These are phyloP conservation scores for Avena eriantha DNA, from an alignment of 176 grass and related monocot genomes.

Conservation along the genomic window DNA sequence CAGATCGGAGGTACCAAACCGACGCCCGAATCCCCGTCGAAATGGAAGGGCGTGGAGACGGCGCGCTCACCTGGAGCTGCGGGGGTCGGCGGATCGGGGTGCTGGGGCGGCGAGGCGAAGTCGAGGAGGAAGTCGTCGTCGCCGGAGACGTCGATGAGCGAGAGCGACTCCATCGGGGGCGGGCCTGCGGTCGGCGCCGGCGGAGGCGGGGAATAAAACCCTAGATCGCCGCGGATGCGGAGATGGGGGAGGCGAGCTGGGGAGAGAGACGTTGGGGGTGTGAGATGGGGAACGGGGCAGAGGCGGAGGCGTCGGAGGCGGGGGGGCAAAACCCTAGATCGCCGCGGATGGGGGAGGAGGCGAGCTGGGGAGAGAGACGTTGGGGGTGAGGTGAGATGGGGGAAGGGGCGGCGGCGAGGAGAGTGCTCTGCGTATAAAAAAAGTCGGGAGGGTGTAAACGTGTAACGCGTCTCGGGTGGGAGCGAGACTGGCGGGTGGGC, in stretches of 20 bases:
- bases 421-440: not conserved
- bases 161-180: constrained; percentile 62
- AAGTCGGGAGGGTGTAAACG: not conserved
- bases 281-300: not conserved
- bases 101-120: constrained; percentile 41
- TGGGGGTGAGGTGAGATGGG: not conserved
- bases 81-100: constrained; percentile 38
- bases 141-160: constrained; percentile 66
- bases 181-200: not conserved
- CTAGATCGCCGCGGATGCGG: constrained; percentile 46
- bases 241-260: constrained; percentile 21
- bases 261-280: constrained; percentile 41
- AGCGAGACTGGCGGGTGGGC: constrained; percentile 2
- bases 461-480: not conserved
- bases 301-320: not conserved
- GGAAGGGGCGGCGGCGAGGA: not conserved
- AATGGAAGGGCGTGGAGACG: not conserved
- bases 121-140: constrained; percentile 75
- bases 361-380: constrained; percentile 44
- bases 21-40: not conserved
- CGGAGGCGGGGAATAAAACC: constrained; percentile 15
- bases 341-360: constrained; percentile 4
- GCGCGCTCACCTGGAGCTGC: not conserved
- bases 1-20: not conserved
- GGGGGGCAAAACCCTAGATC: constrained; percentile 51